phyloP scores from a whole-genome alignment of 2,329 filamentous ascomycete genomes.

The Bipolaris victoriae region DNA sequence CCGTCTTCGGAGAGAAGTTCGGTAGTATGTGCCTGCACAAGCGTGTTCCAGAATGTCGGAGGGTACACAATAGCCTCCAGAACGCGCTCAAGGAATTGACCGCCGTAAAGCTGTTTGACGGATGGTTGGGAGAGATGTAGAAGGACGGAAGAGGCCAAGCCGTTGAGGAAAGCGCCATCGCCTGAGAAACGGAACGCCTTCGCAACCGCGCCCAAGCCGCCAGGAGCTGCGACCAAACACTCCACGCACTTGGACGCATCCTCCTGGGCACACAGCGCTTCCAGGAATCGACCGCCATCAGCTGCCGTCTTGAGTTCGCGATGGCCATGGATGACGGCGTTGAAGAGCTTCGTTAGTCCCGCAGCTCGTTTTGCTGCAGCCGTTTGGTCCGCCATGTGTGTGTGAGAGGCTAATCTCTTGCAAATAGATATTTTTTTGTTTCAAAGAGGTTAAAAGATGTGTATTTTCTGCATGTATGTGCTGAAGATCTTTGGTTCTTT shows the following conservation, averaged over 20 bases:
- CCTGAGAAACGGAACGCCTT: slow-evolving; percentile 53
- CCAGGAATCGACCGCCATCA: slow-evolving; percentile 56
- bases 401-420: neutral
- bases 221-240: slow-evolving; percentile 32
- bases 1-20: slow-evolving; percentile 30
- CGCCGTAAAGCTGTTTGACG: slow-evolving; percentile 58
- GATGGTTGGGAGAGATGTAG: slow-evolving; percentile 50
- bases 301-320: slow-evolving; percentile 46
- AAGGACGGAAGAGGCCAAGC: slow-evolving; percentile 40
- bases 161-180: slow-evolving; percentile 55
- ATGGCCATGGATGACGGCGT: slow-evolving; percentile 49
- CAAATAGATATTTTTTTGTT: neutral
- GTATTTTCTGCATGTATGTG: neutral
- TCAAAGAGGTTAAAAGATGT: neutral
- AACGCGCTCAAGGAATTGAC: slow-evolving; percentile 57
- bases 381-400: slow-evolving; percentile 27
- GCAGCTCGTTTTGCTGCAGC: slow-evolving; percentile 31
- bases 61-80: slow-evolving; percentile 59
- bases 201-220: slow-evolving; percentile 46
- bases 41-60: slow-evolving; percentile 60
- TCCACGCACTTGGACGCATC: slow-evolving; percentile 52
- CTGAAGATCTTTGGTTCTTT: neutral
- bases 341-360: slow-evolving; percentile 51
- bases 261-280: slow-evolving; percentile 54
- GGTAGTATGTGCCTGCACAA: slow-evolving; percentile 46